Evolutionary conservation across 2,329 filamentous ascomycete genomes (phyloP), one percentile per base, ranked within the genome.

Genomic region (Hypoxylon sp.): DNA sequence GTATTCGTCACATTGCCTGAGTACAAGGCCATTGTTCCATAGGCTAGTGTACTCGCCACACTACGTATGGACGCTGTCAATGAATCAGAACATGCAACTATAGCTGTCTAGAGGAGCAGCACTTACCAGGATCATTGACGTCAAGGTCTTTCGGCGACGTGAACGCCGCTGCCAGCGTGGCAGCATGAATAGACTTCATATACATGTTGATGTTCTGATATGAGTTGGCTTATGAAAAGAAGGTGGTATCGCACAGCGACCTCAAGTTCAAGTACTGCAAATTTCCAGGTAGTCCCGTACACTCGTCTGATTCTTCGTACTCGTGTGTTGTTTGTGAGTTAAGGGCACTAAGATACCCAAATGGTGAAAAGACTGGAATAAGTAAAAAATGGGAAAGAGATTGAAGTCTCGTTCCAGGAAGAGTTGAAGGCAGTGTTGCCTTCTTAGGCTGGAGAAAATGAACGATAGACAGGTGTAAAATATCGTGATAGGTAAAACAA

Each of bases 1-100:
- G 77, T 81, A 40, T 81, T 78, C n/a, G 80, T 81, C 26, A 78
- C 74, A 66, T 88, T 88, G 45, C 87, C 88, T 1, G 78, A 80
- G 73, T 90, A 90, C 72, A 85, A 88, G 37, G 78, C 78, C 79
- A 89, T 85, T 67, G 87, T 77, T 42, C 81, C 86, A 47, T 79
- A 77, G 4, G 87, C 87, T 48, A 89, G 74, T 1, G 81, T 83
- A 60, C 81, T 83, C 15, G 88, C 82, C 4, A 85, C 86, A 60
- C 79, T 78, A 63, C 82, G 83, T 66, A 91, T 81, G 0, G 86
- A 89, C 27, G 75, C 87, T 89, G 66, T 29, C 9, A 13, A 21
- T 5, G 42, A 50, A 20, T 71, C 54, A 70, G 65, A 50, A 42
- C 21, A 15, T 17, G 23, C 17, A 9, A 21, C n/a, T 13, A 3